Evolutionary conservation across 257 asterid species (phyloP).

Genomic region (Rauvolfia tetraphylla): DNA sequence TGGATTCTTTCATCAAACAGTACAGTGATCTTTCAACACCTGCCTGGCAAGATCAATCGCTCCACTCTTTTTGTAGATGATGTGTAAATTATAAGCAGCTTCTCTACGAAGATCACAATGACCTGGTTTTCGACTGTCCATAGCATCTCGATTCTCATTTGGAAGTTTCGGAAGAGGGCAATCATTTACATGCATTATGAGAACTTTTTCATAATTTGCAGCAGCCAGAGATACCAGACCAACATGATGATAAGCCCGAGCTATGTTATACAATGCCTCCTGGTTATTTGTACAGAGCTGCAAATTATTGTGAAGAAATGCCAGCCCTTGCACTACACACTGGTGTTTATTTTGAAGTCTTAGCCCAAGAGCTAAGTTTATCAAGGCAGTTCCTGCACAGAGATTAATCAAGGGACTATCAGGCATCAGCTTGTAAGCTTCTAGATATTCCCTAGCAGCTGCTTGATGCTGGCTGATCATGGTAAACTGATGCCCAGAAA

Average conservation of each 20-base stretch:
- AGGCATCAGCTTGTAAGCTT: slow-evolving; percentile 72
- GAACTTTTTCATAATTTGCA: slow-evolving; percentile 60
- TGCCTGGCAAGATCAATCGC: slow-evolving; percentile 86
- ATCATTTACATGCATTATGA: slow-evolving; percentile 48
- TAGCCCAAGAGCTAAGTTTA: slow-evolving; percentile 71
- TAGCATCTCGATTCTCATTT: slow-evolving; percentile 40
- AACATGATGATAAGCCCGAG: slow-evolving; percentile 78
- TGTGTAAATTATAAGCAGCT: slow-evolving; percentile 79
- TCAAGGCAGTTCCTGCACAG: slow-evolving; percentile 74
- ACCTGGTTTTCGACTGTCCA: slow-evolving; percentile 36
- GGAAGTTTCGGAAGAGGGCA: slow-evolving; percentile 62
- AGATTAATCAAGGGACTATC: slow-evolving; percentile 75
- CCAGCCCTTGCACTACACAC: slow-evolving; percentile 64
- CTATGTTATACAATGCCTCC: slow-evolving; percentile 73
- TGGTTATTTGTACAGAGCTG: slow-evolving; percentile 56
- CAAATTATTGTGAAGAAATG: slow-evolving; percentile 62
- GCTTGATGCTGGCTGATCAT: slow-evolving; percentile 72
- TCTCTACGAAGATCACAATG: slow-evolving; percentile 76
- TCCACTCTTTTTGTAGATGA: slow-evolving; percentile 71
- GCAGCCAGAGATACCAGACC: slow-evolving; percentile 69
- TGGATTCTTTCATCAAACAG: slow-evolving; percentile 6
- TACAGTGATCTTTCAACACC: slow-evolving; percentile 58
- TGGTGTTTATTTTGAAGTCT: slow-evolving; percentile 88
- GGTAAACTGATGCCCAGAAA: slow-evolving; percentile 73
- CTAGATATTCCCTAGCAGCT: slow-evolving; percentile 77